Evolutionary conservation across 1,284 basidiomycete species (phyloP), one percentile per base, ranked within the genome.

Genomic region (Ustilago loliicola): DNA sequence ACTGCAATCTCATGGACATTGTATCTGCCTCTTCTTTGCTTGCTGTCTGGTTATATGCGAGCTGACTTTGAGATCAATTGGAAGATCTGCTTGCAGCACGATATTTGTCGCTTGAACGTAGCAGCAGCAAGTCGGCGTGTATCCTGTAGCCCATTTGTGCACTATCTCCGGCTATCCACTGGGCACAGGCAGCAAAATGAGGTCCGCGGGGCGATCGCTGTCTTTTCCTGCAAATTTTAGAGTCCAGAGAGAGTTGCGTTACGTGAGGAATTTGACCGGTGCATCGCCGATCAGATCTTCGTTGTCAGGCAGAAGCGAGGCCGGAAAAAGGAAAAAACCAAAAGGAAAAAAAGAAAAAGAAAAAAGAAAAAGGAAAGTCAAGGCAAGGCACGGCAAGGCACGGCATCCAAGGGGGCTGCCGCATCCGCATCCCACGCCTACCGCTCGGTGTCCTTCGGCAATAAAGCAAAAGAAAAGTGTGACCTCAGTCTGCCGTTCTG

Each of bases 1-100:
- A 59, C 32, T 29, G 65, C 65, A 54, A 61, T 61, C 34, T 36
- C 23, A 67, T 54, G 57, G 65, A 67, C 58, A 61, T 40, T 61
- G 48, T 53, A 67, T 57, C 40, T 50, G 25, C 54, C 34, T 51
- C 10, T 40, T 23, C 38, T 48, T 27, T 38, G 29, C 32, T 15
- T 45, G 32, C 32, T 9, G 6, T 17, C 40, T 45, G 11, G 17
- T 30, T 53, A 19, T 54, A 8, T 53, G 40, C 6, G 10, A n/a
- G 8, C 1, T 53, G 51, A 51, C 13, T 27, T n/a, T 11, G 23
- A 29, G 11, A 9, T 48, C 8, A 19, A 4, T 25, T 25, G 17
- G 32, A 34, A 17, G 38, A 7, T 45, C 42, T 45, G 42, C 6
- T 45, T 45, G 38, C 19, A 17, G 38, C 19, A 19, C n/a, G n/a